Percentiles rank a stretch among this genome's conserved stretches.
These are phyloP conservation scores for Fusarium siculi DNA, from an alignment of 2,329 filamentous ascomycete genomes.

Conservation along the genomic window DNA sequence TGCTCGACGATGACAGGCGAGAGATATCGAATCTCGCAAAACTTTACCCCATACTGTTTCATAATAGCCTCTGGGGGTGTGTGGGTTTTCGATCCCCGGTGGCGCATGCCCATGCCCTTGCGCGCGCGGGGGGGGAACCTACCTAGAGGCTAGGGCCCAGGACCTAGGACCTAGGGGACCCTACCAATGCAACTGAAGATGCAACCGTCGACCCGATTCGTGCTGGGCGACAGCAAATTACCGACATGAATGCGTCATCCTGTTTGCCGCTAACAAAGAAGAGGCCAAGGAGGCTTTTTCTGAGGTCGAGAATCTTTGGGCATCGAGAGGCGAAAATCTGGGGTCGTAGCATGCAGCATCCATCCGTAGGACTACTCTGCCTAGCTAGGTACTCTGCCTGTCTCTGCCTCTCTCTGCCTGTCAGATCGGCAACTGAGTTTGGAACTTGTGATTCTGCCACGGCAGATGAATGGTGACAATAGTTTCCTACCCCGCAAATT, in stretches of 20 bases:
- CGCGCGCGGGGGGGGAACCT: background rate
- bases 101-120: conserved; percentile 5
- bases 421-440: conserved; percentile 14
- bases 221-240: conserved; percentile 27
- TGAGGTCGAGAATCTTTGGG: conserved; percentile 1
- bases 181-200: conserved; percentile 4
- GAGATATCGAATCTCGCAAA: conserved; percentile 39
- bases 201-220: conserved; percentile 36
- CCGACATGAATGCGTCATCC: conserved; percentile 46
- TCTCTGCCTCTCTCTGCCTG: background rate
- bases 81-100: conserved; percentile 18
- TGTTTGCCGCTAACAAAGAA: conserved; percentile 27
- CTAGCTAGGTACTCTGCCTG: too few relatives aligned
- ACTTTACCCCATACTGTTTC: conserved; percentile 47
- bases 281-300: background rate
- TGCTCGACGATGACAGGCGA: conserved; percentile 40
- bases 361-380: background rate
- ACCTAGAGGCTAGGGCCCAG: background rate
- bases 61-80: conserved; percentile 39
- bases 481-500: conserved; percentile 34
- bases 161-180: conserved; percentile 9
- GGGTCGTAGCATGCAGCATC: conserved; percentile 3
- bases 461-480: conserved; percentile 11
- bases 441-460: background rate
- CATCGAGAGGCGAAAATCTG: conserved; percentile 20